A percentile compares a stretch with the other conserved stretches of the same genome.
Conservation (phyloP, 2,329 filamentous ascomycete genomes). For the Microcera coccophila region DNA sequence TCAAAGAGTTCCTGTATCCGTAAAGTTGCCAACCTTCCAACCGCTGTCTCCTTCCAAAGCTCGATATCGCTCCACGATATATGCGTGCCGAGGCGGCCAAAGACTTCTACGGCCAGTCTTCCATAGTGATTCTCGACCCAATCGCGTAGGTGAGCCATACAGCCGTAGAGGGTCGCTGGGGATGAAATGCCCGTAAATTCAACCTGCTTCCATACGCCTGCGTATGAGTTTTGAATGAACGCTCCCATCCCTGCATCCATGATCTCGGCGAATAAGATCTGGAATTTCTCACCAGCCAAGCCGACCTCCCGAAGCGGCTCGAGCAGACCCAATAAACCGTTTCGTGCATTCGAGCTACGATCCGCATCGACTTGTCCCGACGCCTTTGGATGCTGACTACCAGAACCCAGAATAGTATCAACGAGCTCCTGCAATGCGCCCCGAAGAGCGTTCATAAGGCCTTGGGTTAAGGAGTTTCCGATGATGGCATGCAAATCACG, state of each 20-base stretch:
- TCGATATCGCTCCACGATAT: slow-evolving; percentile 56
- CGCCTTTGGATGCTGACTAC: slow-evolving; percentile 12
- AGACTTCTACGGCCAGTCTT: slow-evolving; percentile 59
- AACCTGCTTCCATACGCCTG: slow-evolving; percentile 54
- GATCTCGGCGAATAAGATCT: slow-evolving; percentile 67
- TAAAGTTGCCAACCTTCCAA: slow-evolving; percentile 63
- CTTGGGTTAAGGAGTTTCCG: slow-evolving; percentile 56
- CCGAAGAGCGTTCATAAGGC: slow-evolving; percentile 52
- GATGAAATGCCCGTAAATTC: slow-evolving; percentile 13
- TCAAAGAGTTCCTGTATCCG: slow-evolving; percentile 73
- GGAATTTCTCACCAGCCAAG: slow-evolving; percentile 64
- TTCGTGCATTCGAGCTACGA: slow-evolving; percentile 38
- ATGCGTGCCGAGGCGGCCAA: slow-evolving; percentile 44
- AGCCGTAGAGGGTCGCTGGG: slow-evolving; percentile 44
- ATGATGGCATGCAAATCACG: slow-evolving; percentile 62
- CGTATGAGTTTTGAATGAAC: slow-evolving; percentile 59
- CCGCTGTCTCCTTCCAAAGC: slow-evolving; percentile 67
- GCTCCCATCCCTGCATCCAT: slow-evolving; percentile 63
- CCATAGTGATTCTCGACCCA: slow-evolving; percentile 69
- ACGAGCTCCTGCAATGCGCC: slow-evolving; percentile 53
- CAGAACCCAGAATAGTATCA: slow-evolving; percentile 42
- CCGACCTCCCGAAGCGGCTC: slow-evolving; percentile 61
- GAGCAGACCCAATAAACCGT: slow-evolving; percentile 53
- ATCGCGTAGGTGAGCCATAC: slow-evolving; percentile 55
- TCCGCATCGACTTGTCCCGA: slow-evolving; percentile 5